Percentiles rank a stretch among this genome's conserved stretches.
These are phyloP conservation scores for Aureobasidium lini DNA, from an alignment of 2,329 filamentous ascomycete genomes.

Conservation along the genomic window DNA sequence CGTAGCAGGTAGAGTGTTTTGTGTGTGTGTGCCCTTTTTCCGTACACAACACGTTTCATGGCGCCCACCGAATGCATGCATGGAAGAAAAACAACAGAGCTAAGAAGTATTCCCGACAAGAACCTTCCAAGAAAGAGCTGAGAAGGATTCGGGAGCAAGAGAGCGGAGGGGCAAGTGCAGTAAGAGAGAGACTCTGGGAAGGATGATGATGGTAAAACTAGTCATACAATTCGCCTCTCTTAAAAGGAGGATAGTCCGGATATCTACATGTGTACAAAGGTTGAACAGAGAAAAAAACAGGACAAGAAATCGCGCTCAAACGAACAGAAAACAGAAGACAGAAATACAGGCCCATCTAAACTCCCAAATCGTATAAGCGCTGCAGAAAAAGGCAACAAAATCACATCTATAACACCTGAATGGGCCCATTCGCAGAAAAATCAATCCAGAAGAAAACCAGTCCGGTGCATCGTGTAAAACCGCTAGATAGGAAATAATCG, in stretches of 20 bases:
- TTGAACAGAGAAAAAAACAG: neutral
- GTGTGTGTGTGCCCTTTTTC: neutral
- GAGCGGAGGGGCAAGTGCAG: neutral
- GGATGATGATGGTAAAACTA: conserved; percentile 3
- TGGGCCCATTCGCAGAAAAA: neutral
- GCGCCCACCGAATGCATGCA: too few relatives aligned
- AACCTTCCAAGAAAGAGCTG: too few relatives aligned
- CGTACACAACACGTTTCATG: too few relatives aligned
- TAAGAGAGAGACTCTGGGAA: neutral
- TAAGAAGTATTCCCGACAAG: too few relatives aligned
- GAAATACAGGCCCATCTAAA: neutral
- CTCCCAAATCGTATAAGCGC: neutral
- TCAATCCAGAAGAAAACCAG: neutral
- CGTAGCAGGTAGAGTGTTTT: neutral
- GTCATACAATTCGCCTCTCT: conserved; percentile 1
- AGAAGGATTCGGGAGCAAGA: neutral
- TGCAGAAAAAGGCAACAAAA: neutral
- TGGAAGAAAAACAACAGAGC: too few relatives aligned
- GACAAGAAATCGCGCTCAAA: neutral
- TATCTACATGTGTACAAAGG: conserved; percentile 9
- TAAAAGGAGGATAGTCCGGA: neutral
- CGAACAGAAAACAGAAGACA: neutral
- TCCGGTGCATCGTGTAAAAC: neutral
- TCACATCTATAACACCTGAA: conserved; percentile 2
- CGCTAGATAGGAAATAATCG: conserved; percentile 2